Evolutionary conservation across 169 alveolate genomes (phyloP), one percentile per base, ranked within the genome.

Genomic region (Neospora caninum): DNA sequence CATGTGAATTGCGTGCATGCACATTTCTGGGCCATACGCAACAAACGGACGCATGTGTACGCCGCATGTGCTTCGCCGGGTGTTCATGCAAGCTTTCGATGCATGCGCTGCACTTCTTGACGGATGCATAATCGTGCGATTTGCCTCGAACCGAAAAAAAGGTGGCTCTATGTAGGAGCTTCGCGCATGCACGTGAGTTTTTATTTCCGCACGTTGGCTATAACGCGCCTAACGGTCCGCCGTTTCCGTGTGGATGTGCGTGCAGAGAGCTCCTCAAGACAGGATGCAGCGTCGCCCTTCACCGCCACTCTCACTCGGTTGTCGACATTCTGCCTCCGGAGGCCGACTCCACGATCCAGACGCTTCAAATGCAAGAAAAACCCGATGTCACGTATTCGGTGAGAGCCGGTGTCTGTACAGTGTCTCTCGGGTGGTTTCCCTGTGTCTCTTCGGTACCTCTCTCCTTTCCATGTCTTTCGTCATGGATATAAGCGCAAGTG

Each of bases 251-350:
- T 41, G 54, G 29, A 94, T 36, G 69, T 25, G 4, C 29, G 67
- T 6, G 9, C 92, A 98, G 99, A 96, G 99, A 99, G 95, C 98
- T 97, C 84, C 97, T 99, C 84, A 99, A 99, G 95, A 99, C 99
- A 25, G 98, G 99, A 89, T 98, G 99, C 67, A 97, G 99, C 87
- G 99, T 99, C 53, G 99, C 99, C 22, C 97, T 99, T 86, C 99
- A 99, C 94, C 97, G 99, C 91, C 99, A 99, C 91, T 98, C 99
- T 36, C 99, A 99, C 95, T 97, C 99, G 42, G 99, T 99, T 31
- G 99, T 99, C 31, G 99, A 99, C 97, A 97, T 99, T 80, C 97
- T 99, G 58, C 99, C 99, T 13, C 99, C 99, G 20, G 99, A 99
- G 94, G 99, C 99, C 29, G 99, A 99, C 96, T 98, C 99, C 20